These are phyloP conservation scores for Asterophora parasitica DNA, from an alignment of 768 basidiomycete genomes.

Conservation along the genomic window DNA sequence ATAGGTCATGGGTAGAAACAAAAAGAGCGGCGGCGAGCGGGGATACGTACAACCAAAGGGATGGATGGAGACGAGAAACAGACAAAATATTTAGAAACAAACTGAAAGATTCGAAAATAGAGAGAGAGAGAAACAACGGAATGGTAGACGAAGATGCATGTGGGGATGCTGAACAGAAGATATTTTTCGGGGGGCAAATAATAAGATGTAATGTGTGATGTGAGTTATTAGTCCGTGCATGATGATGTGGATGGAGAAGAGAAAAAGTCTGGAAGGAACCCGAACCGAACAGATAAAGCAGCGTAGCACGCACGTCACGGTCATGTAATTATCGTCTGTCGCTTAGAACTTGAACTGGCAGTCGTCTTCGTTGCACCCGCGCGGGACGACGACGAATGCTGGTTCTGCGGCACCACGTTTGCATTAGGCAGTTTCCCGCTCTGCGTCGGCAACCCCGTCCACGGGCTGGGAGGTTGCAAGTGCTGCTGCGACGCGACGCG, in stretches of 20 bases:
- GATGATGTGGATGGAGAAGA: neutral
- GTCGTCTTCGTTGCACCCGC: slow-evolving; percentile 10
- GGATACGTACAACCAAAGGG: slow-evolving; percentile 13
- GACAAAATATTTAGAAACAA: neutral
- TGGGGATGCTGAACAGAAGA: neutral
- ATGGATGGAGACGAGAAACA: neutral
- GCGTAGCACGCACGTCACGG: neutral
- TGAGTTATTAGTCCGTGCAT: slow-evolving; percentile 6
- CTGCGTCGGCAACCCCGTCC: slow-evolving; percentile 39
- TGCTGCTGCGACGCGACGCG: slow-evolving; percentile 21
- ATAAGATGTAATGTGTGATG: neutral
- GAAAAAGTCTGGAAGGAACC: neutral
- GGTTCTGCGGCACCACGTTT: slow-evolving; percentile 7
- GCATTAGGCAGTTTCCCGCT: slow-evolving; percentile 22
- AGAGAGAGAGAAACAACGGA: neutral
- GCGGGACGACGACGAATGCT: slow-evolving; percentile 7
- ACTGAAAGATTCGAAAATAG: neutral
- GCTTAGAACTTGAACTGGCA: too few species aligned
- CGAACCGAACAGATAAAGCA: slow-evolving; percentile 2
- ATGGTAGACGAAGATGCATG: neutral
- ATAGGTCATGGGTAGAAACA: neutral
- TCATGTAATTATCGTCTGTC: slow-evolving; percentile 13
- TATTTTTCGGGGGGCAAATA: too few species aligned
- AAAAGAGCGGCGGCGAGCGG: neutral
- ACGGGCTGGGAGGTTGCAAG: slow-evolving; percentile 32